These are phyloP conservation scores for Aureobasidium mangrovei DNA, from an alignment of 2,329 filamentous ascomycete species.

Conservation along the genomic window DNA sequence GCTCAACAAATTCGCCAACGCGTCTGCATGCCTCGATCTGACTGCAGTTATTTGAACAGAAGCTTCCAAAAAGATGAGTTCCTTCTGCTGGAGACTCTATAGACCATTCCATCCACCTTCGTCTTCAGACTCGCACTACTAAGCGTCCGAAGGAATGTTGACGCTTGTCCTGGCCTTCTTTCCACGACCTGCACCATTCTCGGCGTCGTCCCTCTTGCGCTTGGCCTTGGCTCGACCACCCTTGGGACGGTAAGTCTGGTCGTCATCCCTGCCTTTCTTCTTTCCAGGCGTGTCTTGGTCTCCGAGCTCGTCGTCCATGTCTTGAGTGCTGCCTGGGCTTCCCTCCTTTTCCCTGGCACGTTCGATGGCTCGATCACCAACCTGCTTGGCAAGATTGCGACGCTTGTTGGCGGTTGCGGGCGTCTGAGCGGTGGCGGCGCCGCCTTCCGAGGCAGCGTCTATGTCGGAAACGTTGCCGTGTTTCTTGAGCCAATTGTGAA, in stretches of 20 bases:
- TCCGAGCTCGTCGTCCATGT: constrained; percentile 31
- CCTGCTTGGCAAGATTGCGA: constrained; percentile 28
- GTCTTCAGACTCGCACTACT: not conserved
- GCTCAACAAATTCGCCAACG: too few species aligned
- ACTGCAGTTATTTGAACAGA: too few species aligned
- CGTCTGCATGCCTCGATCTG: too few species aligned
- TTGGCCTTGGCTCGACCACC: constrained; percentile 40
- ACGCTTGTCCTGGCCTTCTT: constrained; percentile 20
- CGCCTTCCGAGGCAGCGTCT: constrained; percentile 34
- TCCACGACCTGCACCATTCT: constrained; percentile 14
- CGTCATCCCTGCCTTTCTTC: constrained; percentile 30
- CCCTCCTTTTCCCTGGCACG: constrained; percentile 25
- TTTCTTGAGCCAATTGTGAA: constrained; percentile 77
- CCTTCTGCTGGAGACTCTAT: too few species aligned
- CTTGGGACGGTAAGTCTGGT: constrained; percentile 40
- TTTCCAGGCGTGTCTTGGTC: constrained; percentile 28
- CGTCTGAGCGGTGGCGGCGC: constrained; percentile 65
- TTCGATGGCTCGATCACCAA: constrained; percentile 28
- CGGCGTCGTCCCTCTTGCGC: constrained; percentile 26
- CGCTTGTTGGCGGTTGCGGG: constrained; percentile 57
- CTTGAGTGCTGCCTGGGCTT: constrained; percentile 27
- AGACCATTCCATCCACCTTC: too few species aligned
- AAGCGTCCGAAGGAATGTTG: constrained; percentile 4
- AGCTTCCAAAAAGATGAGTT: too few species aligned
- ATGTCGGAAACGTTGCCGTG: constrained; percentile 18